A percentile compares a stretch with the other conserved stretches of the same genome.
Evolutionary conservation across 202 grass and related monocot species (phyloP).

Genomic region (Alloteropsis angusta): DNA sequence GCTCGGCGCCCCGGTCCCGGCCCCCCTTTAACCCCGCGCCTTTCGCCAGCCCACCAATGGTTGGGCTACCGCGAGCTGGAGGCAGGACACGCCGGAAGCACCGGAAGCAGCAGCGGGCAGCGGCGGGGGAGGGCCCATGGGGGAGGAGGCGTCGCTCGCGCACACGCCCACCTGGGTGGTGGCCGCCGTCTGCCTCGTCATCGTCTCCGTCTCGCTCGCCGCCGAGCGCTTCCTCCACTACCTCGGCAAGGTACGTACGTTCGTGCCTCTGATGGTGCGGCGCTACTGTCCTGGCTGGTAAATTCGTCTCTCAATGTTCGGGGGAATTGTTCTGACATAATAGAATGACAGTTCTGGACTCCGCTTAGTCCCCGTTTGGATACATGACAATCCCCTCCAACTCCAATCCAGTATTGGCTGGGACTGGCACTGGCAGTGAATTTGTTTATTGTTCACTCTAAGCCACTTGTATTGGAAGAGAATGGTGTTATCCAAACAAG

Average conservation of each 20-base stretch:
- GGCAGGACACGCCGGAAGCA: background rate
- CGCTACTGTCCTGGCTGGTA: background rate
- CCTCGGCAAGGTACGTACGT: conserved; percentile 55
- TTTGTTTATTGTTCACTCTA: too few relatives aligned
- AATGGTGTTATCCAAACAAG: too few relatives aligned
- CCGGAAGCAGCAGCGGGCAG: background rate
- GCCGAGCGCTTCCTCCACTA: conserved; percentile 64
- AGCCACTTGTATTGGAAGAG: too few relatives aligned
- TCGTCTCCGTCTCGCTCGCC: conserved; percentile 61
- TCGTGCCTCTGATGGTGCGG: background rate
- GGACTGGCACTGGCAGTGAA: too few relatives aligned
- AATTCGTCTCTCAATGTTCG: background rate
- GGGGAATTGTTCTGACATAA: background rate
- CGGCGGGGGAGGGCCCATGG: background rate
- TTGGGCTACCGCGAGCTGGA: background rate
- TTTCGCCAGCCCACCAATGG: background rate
- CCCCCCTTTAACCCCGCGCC: conserved; percentile 14
- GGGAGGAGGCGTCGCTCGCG: conserved; percentile 30
- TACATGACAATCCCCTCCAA: too few relatives aligned
- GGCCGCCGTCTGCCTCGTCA: conserved; percentile 49
- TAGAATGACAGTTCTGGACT: background rate
- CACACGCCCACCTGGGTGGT: conserved; percentile 80
- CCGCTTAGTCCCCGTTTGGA: background rate
- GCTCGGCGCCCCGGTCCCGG: background rate
- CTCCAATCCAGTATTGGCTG: too few relatives aligned